Evolutionary conservation across 2,329 filamentous ascomycete genomes (phyloP).

Genomic region (Paracamarosporium sp.): DNA sequence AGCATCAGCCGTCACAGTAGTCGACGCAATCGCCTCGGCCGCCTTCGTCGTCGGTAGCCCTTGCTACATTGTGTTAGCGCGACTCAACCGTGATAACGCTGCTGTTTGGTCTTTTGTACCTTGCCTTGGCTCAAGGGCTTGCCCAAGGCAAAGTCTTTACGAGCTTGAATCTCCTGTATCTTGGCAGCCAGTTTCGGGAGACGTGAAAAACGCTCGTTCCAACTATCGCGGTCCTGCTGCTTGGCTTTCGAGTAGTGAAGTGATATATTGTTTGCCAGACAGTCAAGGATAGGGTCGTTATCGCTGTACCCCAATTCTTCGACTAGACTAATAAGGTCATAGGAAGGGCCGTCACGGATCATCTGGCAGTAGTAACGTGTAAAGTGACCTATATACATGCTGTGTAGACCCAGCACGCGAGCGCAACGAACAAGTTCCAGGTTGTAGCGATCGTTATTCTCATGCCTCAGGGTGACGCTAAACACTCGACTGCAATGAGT

Average conservation of each 20-base stretch:
- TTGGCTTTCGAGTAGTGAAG: slow-evolving; percentile 10
- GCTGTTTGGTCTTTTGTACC: neutral
- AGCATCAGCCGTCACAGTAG: neutral
- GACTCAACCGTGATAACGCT: neutral
- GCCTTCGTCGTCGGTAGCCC: neutral
- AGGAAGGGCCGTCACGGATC: slow-evolving; percentile 22
- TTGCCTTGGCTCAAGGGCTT: neutral
- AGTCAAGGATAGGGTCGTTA: slow-evolving; percentile 37
- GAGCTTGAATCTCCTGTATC: neutral
- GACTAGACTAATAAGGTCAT: slow-evolving; percentile 26
- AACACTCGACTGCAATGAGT: slow-evolving; percentile 28
- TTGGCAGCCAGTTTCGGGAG: neutral
- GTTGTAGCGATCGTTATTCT: slow-evolving; percentile 27
- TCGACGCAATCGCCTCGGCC: neutral
- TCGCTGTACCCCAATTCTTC: slow-evolving; percentile 20
- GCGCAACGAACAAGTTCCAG: slow-evolving; percentile 31
- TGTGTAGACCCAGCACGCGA: slow-evolving; percentile 32
- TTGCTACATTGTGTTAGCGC: neutral
- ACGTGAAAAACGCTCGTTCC: neutral
- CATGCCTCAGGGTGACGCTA: slow-evolving; percentile 25
- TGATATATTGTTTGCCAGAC: slow-evolving; percentile 33
- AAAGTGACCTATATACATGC: slow-evolving; percentile 40
- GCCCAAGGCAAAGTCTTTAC: neutral
- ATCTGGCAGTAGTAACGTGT: slow-evolving; percentile 36
- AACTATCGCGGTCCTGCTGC: neutral